Percentiles rank a stretch among this genome's conserved stretches.
Conservation (phyloP, 2,329 filamentous ascomycete genomes). For the Botryotinia narcissicola region DNA sequence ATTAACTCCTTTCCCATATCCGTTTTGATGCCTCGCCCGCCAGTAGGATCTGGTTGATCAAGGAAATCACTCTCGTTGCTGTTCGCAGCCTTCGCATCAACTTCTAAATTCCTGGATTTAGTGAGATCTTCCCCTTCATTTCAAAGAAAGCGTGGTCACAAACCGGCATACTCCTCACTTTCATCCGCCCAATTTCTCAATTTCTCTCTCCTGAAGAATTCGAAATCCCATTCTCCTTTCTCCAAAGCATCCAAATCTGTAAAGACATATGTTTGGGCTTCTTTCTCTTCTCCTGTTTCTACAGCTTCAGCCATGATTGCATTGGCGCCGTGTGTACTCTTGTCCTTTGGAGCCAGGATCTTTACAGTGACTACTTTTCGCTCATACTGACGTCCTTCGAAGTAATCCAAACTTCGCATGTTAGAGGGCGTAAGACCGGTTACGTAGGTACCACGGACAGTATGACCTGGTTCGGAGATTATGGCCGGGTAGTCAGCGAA, state of each 20-base stretch:
- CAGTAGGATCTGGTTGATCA: constrained; percentile 10
- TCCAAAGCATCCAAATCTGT: constrained; percentile 55
- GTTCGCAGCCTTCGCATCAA: constrained; percentile 3
- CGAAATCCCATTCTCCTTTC: constrained; percentile 81
- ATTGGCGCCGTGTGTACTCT: not conserved
- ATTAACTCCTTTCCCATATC: not conserved
- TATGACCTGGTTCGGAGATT: constrained; percentile 51
- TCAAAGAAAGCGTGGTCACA: not conserved
- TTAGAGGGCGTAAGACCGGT: constrained; percentile 77
- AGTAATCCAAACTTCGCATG: constrained; percentile 70
- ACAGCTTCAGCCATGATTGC: constrained; percentile 20
- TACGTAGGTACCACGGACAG: constrained; percentile 73
- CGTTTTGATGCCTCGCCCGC: constrained; percentile 13
- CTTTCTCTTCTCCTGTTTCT: constrained; percentile 22
- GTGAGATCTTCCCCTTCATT: not conserved
- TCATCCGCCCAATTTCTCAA: constrained; percentile 48
- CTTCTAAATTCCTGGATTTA: constrained; percentile 9
- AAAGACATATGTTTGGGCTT: constrained; percentile 65
- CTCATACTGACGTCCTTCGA: constrained; percentile 76
- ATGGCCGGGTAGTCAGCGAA: constrained; percentile 80
- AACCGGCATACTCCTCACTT: constrained; percentile 33
- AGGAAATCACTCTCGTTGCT: not conserved
- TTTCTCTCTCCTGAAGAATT: constrained; percentile 76
- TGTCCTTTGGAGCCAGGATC: constrained; percentile 38
- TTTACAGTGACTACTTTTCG: constrained; percentile 55